These are phyloP conservation scores for Paecilomyces variotii DNA, from an alignment of 2,329 filamentous ascomycete genomes.

Conservation along the genomic window DNA sequence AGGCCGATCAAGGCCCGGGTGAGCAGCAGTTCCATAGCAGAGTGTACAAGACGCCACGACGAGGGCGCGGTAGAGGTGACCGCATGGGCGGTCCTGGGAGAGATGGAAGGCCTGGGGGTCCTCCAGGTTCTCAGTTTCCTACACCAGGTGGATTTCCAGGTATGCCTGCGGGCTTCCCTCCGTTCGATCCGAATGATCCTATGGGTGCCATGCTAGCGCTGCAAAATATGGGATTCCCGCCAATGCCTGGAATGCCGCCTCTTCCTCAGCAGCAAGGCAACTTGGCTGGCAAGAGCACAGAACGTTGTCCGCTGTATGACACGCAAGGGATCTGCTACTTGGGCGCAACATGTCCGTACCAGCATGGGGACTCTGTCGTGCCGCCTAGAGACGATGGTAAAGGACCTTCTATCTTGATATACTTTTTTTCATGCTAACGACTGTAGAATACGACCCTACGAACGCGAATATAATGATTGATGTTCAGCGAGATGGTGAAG, in stretches of 20 bases:
- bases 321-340: constrained; percentile 51
- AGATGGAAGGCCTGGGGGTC: constrained; percentile 16
- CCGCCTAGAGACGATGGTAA: constrained; percentile 31
- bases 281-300: constrained; percentile 23
- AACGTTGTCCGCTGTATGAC: constrained; percentile 51
- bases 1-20: constrained; percentile 36
- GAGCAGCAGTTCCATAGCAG: constrained; percentile 40
- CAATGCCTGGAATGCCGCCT: constrained; percentile 39
- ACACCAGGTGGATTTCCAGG: constrained; percentile 26
- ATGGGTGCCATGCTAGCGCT: constrained; percentile 47
- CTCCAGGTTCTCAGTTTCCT: constrained; percentile 19
- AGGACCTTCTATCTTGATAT: not conserved
- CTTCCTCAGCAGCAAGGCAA: constrained; percentile 28
- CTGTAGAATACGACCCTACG: constrained; percentile 47
- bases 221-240: constrained; percentile 45
- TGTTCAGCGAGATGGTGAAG: constrained; percentile 16
- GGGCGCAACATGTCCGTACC: constrained; percentile 49
- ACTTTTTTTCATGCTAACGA: constrained; percentile 1
- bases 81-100: constrained; percentile 20
- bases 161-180: constrained; percentile 40
- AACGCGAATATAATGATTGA: constrained; percentile 39
- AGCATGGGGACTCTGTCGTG: constrained; percentile 43
- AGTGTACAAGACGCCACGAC: constrained; percentile 39
- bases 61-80: constrained; percentile 37
- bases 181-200: constrained; percentile 49